Conservation (phyloP, 2,329 filamentous ascomycete genomes). For the Fusarium austroafricanum region DNA sequence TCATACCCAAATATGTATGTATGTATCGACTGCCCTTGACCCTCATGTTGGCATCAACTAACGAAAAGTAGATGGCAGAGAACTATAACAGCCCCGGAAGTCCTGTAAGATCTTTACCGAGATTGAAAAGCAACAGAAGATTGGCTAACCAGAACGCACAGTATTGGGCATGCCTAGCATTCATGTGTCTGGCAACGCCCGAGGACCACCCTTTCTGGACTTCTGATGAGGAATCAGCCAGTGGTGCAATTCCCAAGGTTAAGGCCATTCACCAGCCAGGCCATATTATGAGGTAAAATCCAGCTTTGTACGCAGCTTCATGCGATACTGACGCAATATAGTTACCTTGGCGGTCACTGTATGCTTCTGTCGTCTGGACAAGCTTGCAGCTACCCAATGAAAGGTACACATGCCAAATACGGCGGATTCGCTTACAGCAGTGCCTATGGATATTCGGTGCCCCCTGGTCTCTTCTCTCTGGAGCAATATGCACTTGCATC, state of each 20-base stretch:
- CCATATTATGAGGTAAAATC: constrained; percentile 71
- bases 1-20: constrained; percentile 81
- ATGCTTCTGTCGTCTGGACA: constrained; percentile 82
- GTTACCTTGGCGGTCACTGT: constrained; percentile 77
- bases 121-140: constrained; percentile 15
- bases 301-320: neutral
- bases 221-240: constrained; percentile 71
- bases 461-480: constrained; percentile 78
- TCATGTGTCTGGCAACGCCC: constrained; percentile 78
- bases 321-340: constrained; percentile 40
- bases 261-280: constrained; percentile 74
- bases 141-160: constrained; percentile 51
- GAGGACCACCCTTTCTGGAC: constrained; percentile 81
- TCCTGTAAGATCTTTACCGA: constrained; percentile 54
- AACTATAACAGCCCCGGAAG: constrained; percentile 85
- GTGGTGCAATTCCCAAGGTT: constrained; percentile 65
- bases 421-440: constrained; percentile 83
- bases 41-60: constrained; percentile 20
- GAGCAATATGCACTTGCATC: constrained; percentile 82
- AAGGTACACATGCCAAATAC: constrained; percentile 85
- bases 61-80: constrained; percentile 71
- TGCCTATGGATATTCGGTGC: constrained; percentile 81
- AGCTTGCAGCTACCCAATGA: constrained; percentile 85
- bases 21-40: constrained; percentile 46
- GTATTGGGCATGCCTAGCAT: constrained; percentile 84